These are phyloP conservation scores for Teratosphaeria pseudoeucalypti DNA, from an alignment of 2,329 filamentous ascomycete genomes.

Conservation along the genomic window DNA sequence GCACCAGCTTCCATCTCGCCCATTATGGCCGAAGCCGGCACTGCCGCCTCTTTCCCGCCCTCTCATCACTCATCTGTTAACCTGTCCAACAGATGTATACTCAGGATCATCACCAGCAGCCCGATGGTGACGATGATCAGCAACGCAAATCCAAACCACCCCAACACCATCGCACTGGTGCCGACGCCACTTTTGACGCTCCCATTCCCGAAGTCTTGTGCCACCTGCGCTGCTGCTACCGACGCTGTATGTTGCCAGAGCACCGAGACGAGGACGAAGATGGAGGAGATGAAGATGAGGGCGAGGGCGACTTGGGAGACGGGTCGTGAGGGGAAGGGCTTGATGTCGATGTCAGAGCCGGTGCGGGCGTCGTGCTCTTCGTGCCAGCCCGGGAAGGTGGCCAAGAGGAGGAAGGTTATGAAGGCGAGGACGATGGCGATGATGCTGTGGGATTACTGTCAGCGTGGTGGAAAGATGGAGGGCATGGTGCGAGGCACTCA, in stretches of 20 bases:
- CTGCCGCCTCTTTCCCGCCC: not conserved
- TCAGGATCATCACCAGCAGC: conserved; percentile 90
- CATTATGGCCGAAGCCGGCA: too few relatives aligned
- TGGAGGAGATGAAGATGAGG: conserved; percentile 67
- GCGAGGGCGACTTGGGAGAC: conserved; percentile 89
- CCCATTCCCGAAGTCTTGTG: conserved; percentile 85
- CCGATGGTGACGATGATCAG: conserved; percentile 94
- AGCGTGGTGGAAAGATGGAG: not conserved
- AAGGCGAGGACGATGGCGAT: conserved; percentile 97
- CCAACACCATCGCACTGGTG: conserved; percentile 91
- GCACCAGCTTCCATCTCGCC: too few relatives aligned
- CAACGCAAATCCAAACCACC: conserved; percentile 92
- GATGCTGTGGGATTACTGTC: conserved; percentile 49
- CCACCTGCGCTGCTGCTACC: conserved; percentile 86
- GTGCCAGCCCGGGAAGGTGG: conserved; percentile 96
- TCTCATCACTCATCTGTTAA: conserved; percentile 33
- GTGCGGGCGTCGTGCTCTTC: conserved; percentile 67
- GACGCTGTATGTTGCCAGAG: conserved; percentile 94
- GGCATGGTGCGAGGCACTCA: conserved; percentile 36
- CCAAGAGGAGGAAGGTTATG: conserved; percentile 85
- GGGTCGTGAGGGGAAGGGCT: conserved; percentile 82
- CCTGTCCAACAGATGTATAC: conserved; percentile 68
- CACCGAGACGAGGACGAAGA: conserved; percentile 56
- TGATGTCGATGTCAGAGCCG: conserved; percentile 80
- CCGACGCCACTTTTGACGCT: conserved; percentile 79